Conservation (phyloP, 495 filamentous ascomycete species). For the Cercophora samala region DNA sequence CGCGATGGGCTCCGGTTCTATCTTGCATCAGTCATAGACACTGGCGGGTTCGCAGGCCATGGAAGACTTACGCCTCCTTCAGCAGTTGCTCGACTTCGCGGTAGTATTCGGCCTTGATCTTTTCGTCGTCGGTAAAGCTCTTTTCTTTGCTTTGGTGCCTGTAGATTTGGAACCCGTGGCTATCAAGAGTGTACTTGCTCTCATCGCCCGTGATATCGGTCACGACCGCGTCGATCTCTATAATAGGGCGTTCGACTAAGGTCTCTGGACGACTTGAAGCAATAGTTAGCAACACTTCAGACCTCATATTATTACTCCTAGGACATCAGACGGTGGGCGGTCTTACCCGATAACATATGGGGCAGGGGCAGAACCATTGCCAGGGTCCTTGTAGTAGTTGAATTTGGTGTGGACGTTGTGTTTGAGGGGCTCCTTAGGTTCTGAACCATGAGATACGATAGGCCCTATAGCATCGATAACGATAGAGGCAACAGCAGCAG, state of each 20-base stretch:
- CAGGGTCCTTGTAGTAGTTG: conserved; percentile 58
- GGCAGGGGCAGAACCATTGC: conserved; percentile 54
- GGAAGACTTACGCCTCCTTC: conserved; percentile 53
- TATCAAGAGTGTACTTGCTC: conserved; percentile 41
- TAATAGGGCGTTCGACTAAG: background rate
- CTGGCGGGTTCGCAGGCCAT: too few relatives aligned
- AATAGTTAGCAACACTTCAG: background rate
- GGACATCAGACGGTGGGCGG: background rate
- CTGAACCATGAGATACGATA: too few relatives aligned
- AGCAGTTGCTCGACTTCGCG: conserved; percentile 64
- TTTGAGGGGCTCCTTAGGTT: background rate
- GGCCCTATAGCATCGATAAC: background rate
- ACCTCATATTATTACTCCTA: background rate
- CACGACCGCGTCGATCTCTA: conserved; percentile 30
- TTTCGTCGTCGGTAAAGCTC: conserved; percentile 66
- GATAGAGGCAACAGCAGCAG: conserved; percentile 7
- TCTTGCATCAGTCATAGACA: conserved; percentile 4
- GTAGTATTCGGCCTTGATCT: conserved; percentile 65
- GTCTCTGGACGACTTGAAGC: conserved; percentile 8
- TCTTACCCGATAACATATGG: conserved; percentile 45
- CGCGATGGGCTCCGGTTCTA: conserved; percentile 60
- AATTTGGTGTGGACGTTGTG: conserved; percentile 54
- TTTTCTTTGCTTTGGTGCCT: conserved; percentile 46
- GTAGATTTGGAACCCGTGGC: conserved; percentile 42
- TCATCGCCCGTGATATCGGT: conserved; percentile 41